These are phyloP conservation scores for Euryodendron excelsum DNA, from an alignment of 148 eudicot species.

Conservation along the genomic window DNA sequence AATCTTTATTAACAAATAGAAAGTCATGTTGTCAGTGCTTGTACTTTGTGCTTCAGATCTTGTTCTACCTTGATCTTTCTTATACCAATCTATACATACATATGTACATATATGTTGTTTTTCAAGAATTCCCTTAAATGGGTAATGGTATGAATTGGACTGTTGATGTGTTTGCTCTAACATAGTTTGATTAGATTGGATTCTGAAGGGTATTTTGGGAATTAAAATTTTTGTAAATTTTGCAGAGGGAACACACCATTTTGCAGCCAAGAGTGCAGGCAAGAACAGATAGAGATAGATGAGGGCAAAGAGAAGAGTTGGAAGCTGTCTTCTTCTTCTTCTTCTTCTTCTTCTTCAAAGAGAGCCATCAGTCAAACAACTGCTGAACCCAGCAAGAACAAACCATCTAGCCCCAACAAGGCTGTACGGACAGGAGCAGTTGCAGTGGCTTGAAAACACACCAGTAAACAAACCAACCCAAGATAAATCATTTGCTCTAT, in stretches of 20 bases:
- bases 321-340: slow-evolving; percentile 12
- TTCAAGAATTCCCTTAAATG: too few species aligned
- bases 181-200: background rate
- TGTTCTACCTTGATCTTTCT: too few species aligned
- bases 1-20: too few species aligned
- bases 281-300: slow-evolving; percentile 77
- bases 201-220: slow-evolving; percentile 12
- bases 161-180: background rate
- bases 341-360: slow-evolving; percentile 21
- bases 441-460: slow-evolving; percentile 25
- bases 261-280: slow-evolving; percentile 83
- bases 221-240: background rate
- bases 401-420: slow-evolving; percentile 22
- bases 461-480: too few species aligned
- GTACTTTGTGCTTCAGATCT: too few species aligned
- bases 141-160: too few species aligned
- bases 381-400: slow-evolving; percentile 22
- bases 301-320: slow-evolving; percentile 48
- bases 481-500: too few species aligned
- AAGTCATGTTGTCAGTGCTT: background rate
- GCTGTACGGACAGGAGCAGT: slow-evolving; percentile 33
- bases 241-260: slow-evolving; percentile 89
- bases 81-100: too few species aligned
- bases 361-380: slow-evolving; percentile 20
- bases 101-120: too few species aligned